phyloP scores from a whole-genome alignment of 257 asterid genomes.

The Solanum rostratum region DNA sequence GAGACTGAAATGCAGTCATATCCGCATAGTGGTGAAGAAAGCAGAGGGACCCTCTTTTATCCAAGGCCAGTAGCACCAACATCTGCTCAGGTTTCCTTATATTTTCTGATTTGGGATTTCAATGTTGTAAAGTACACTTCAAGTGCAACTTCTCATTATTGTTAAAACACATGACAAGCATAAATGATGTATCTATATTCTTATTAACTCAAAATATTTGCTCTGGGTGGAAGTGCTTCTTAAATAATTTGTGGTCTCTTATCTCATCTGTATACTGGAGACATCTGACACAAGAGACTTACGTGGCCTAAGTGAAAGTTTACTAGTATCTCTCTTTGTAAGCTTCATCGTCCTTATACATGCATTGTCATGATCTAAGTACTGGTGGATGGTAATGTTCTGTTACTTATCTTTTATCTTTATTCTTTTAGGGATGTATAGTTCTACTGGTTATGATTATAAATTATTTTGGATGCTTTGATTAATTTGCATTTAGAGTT shows the following conservation, averaged over 20 bases:
- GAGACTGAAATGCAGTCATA: conserved; percentile 69
- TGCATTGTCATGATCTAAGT: background rate
- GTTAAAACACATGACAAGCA: background rate
- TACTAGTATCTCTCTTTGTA: background rate
- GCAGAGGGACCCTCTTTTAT: conserved; percentile 64
- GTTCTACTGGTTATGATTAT: background rate
- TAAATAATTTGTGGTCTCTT: background rate
- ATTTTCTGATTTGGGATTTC: background rate
- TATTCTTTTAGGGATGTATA: background rate
- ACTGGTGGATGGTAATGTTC: background rate
- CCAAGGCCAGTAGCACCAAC: conserved; percentile 98
- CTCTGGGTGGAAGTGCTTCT: background rate
- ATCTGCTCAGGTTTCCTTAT: conserved; percentile 77
- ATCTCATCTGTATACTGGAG: background rate
- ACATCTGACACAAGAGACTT: background rate
- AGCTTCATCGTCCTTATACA: background rate
- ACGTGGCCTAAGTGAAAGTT: background rate
- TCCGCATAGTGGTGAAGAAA: conserved; percentile 85
- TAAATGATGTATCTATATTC: background rate
- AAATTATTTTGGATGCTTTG: background rate
- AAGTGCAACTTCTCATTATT: background rate
- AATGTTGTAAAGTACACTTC: background rate
- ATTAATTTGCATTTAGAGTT: background rate
- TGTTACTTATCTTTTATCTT: background rate
- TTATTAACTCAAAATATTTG: background rate